A percentile compares a stretch with the other conserved stretches of the same genome.
These are phyloP conservation scores for Verticillium zaregamsianum DNA, from an alignment of 2,329 filamentous ascomycete genomes.

Conservation along the genomic window DNA sequence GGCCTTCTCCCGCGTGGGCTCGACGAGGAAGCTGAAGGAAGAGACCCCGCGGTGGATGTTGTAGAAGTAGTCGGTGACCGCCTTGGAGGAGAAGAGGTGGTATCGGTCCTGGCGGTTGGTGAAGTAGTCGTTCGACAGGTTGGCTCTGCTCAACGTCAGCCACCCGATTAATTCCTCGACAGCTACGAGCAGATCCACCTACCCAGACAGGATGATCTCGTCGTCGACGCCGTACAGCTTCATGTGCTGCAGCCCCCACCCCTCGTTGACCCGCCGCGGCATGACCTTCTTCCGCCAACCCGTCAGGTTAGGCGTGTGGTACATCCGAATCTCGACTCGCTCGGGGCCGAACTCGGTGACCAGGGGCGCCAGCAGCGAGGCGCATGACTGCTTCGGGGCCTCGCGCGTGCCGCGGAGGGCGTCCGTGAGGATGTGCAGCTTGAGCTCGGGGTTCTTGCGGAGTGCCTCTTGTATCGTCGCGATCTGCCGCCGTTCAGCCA, in stretches of 20 bases:
- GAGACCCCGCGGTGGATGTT: slow-evolving; percentile 72
- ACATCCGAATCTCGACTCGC: slow-evolving; percentile 92
- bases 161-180: not conserved
- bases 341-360: slow-evolving; percentile 77
- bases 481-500: slow-evolving; percentile 47
- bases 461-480: slow-evolving; percentile 72
- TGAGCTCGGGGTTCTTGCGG: slow-evolving; percentile 67
- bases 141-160: slow-evolving; percentile 51
- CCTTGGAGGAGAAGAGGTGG: slow-evolving; percentile 77
- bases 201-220: slow-evolving; percentile 91
- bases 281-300: slow-evolving; percentile 79
- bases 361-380: slow-evolving; percentile 81
- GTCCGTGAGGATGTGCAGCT: slow-evolving; percentile 87
- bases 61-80: slow-evolving; percentile 79
- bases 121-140: slow-evolving; percentile 91
- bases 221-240: slow-evolving; percentile 96
- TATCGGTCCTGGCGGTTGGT: slow-evolving; percentile 94
- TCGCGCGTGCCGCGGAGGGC: slow-evolving; percentile 88
- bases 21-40: slow-evolving; percentile 75
- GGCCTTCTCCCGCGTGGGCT: slow-evolving; percentile 52
- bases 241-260: slow-evolving; percentile 98
- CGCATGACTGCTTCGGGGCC: slow-evolving; percentile 78
- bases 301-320: slow-evolving; percentile 93
- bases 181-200: slow-evolving; percentile 19
- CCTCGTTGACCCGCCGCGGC: slow-evolving; percentile 90